These are phyloP conservation scores for Nakazawaea laoshanensis DNA, from an alignment of 805 yeast genomes.

Conservation along the genomic window DNA sequence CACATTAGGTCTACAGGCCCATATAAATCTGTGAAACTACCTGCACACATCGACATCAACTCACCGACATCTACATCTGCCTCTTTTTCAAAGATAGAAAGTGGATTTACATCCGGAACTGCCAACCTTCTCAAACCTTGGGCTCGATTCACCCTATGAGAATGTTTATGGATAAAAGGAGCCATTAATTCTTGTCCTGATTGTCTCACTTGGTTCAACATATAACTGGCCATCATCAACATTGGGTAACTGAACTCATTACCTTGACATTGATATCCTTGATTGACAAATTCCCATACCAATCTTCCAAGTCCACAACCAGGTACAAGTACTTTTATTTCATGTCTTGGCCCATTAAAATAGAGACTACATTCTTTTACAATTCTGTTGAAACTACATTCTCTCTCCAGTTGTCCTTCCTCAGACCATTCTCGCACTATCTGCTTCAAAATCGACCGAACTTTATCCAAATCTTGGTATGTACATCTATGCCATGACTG, in stretches of 20 bases:
- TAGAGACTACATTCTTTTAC: slow-evolving; percentile 28
- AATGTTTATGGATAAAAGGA: slow-evolving; percentile 48
- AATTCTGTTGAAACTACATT: slow-evolving; percentile 27
- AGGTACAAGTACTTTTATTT: slow-evolving; percentile 43
- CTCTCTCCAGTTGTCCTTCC: slow-evolving; percentile 42
- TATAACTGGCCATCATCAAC: slow-evolving; percentile 46
- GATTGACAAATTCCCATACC: slow-evolving; percentile 42
- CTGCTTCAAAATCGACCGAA: slow-evolving; percentile 46
- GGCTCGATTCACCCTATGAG: slow-evolving; percentile 35
- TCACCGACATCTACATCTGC: slow-evolving; percentile 17
- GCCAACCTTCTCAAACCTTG: slow-evolving; percentile 41
- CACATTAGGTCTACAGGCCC: slow-evolving; percentile 36
- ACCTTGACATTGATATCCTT: slow-evolving; percentile 58
- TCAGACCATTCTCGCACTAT: slow-evolving; percentile 54
- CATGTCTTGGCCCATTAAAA: slow-evolving; percentile 30
- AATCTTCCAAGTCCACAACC: slow-evolving; percentile 61
- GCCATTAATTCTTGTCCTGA: slow-evolving; percentile 32
- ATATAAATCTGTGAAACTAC: slow-evolving; percentile 62
- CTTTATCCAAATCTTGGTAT: slow-evolving; percentile 44
- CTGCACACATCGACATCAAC: slow-evolving; percentile 64
- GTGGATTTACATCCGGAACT: slow-evolving; percentile 46
- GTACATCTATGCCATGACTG: slow-evolving; percentile 33
- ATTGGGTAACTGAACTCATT: slow-evolving; percentile 61
- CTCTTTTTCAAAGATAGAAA: slow-evolving; percentile 26
- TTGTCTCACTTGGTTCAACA: slow-evolving; percentile 37